phyloP scores from a whole-genome alignment of 2,329 filamentous ascomycete genomes.

The Diplodia intermedia region DNA sequence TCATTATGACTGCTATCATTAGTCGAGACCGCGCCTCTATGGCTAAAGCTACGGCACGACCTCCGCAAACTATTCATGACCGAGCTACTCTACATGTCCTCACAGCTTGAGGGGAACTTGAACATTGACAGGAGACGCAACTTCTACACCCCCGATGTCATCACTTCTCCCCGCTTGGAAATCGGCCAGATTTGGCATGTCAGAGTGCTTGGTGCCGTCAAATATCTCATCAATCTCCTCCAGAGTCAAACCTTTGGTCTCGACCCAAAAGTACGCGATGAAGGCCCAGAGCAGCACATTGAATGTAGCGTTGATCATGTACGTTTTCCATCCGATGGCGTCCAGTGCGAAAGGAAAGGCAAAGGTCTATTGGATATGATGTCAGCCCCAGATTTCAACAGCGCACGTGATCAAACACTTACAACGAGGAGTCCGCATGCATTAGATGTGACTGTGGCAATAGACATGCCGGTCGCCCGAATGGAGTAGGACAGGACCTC shows the following conservation, averaged over 20 bases:
- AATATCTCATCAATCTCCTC: conserved; percentile 36
- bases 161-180: background rate
- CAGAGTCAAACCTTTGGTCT: conserved; percentile 37
- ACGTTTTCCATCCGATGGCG: conserved; percentile 57
- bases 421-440: background rate
- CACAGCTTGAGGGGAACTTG: background rate
- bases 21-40: too few species aligned
- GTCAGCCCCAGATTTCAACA: conserved; percentile 35
- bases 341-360: conserved; percentile 49
- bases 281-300: conserved; percentile 51
- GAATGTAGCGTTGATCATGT: conserved; percentile 57
- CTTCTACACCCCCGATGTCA: background rate
- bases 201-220: conserved; percentile 37
- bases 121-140: conserved; percentile 1
- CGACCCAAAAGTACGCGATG: conserved; percentile 45
- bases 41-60: too few species aligned
- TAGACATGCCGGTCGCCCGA: conserved; percentile 43
- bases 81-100: background rate
- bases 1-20: too few species aligned
- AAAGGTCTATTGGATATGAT: conserved; percentile 41
- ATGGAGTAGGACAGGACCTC: conserved; percentile 46
- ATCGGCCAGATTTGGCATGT: conserved; percentile 28
- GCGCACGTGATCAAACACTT: background rate
- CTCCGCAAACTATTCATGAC: background rate
- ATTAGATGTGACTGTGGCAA: conserved; percentile 38